Percentiles rank a stretch among this genome's conserved stretches.
These are phyloP conservation scores for Hymenoscyphus infarciens DNA, from an alignment of 2,329 filamentous ascomycete genomes.

Conservation along the genomic window DNA sequence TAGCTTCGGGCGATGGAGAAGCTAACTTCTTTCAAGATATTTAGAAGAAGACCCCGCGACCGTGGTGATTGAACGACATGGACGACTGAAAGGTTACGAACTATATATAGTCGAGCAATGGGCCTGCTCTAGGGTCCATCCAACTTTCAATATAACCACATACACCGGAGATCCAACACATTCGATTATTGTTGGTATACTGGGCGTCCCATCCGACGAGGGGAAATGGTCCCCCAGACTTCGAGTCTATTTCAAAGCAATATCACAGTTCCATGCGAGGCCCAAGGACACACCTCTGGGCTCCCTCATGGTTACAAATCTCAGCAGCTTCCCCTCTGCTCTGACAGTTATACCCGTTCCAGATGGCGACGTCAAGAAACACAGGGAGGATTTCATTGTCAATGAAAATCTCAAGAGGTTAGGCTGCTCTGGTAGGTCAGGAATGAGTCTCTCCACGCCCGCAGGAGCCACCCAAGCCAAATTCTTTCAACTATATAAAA, in stretches of 20 bases:
- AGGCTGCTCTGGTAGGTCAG: constrained; percentile 86
- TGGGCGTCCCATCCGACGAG: constrained; percentile 80
- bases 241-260: constrained; percentile 78
- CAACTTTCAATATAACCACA: constrained; percentile 86
- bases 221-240: constrained; percentile 74
- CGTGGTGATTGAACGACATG: constrained; percentile 67
- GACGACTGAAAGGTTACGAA: constrained; percentile 77
- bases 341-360: constrained; percentile 89
- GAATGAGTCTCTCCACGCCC: constrained; percentile 74
- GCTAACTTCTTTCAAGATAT: constrained; percentile 48
- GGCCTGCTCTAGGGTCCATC: constrained; percentile 87
- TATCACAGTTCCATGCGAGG: constrained; percentile 80
- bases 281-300: constrained; percentile 79
- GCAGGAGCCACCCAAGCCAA: constrained; percentile 82
- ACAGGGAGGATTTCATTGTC: constrained; percentile 82
- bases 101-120: constrained; percentile 95
- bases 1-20: neutral
- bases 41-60: constrained; percentile 82
- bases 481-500: constrained; percentile 86
- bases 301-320: constrained; percentile 87
- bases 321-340: constrained; percentile 87
- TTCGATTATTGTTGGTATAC: constrained; percentile 71
- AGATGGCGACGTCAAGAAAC: constrained; percentile 75
- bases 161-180: constrained; percentile 86
- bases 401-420: constrained; percentile 92